Evolutionary conservation across 2,329 filamentous ascomycete species (phyloP).

Genomic region (Cercospora brassicicola): DNA sequence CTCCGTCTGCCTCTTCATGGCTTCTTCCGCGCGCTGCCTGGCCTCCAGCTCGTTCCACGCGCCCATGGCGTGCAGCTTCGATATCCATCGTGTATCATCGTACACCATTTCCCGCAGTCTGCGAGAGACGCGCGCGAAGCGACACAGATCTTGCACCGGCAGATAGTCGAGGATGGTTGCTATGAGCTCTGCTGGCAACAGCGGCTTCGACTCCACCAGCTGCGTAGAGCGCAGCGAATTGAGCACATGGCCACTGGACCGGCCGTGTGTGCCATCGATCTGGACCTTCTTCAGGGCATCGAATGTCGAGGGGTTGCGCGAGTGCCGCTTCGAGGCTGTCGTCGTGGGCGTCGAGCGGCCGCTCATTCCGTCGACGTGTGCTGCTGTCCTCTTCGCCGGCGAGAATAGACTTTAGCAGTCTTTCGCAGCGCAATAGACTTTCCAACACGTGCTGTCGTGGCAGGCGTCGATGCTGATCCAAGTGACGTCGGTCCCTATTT

Average conservation of each 20-base stretch:
- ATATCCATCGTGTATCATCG: conserved; percentile 93
- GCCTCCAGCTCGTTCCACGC: conserved; percentile 91
- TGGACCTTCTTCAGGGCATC: conserved; percentile 34
- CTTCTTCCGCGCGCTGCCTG: conserved; percentile 74
- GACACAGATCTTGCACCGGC: conserved; percentile 78
- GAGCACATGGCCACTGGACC: conserved; percentile 56
- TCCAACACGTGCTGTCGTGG: background rate
- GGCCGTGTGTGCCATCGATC: conserved; percentile 24
- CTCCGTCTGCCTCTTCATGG: conserved; percentile 58
- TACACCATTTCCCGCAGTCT: conserved; percentile 98
- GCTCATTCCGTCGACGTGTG: conserved; percentile 24
- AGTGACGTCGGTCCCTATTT: background rate
- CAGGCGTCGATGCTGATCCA: background rate
- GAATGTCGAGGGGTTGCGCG: conserved; percentile 34
- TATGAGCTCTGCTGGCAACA: conserved; percentile 88
- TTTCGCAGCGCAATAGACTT: background rate
- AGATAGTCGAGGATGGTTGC: conserved; percentile 86
- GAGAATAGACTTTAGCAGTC: background rate
- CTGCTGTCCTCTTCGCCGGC: background rate
- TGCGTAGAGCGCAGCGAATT: conserved; percentile 76
- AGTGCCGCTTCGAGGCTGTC: conserved; percentile 26
- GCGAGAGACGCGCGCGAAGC: conserved; percentile 78
- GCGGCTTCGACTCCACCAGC: conserved; percentile 74
- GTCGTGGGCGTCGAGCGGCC: conserved; percentile 25
- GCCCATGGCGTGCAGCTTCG: conserved; percentile 79